phyloP scores from a whole-genome alignment of 108 stramenopile genomes.

The Cyclostephanos tholiformis region DNA sequence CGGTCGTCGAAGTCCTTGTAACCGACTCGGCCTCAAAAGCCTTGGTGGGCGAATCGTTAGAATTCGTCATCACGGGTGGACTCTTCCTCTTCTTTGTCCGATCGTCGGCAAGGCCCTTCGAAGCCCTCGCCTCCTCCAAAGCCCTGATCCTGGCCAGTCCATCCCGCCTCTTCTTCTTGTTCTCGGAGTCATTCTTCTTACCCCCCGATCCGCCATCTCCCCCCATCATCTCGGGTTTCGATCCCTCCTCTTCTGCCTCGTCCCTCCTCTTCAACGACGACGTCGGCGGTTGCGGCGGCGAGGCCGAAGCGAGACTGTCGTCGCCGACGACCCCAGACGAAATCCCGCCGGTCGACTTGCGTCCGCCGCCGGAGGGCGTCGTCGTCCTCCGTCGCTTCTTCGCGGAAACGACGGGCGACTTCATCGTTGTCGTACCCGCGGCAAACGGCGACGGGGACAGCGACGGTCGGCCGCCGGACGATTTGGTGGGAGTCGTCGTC shows the following conservation, averaged over 20 bases:
- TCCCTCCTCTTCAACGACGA: neutral
- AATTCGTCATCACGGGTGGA: neutral
- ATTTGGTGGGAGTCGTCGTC: neutral
- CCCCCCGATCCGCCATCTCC: neutral
- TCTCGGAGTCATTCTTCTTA: neutral
- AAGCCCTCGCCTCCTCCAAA: neutral
- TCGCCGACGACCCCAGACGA: neutral
- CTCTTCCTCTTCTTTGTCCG: conserved; percentile 4
- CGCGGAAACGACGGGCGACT: neutral
- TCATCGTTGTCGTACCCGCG: neutral
- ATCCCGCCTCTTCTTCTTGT: neutral
- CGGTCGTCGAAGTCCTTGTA: neutral
- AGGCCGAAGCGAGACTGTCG: neutral
- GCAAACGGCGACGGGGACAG: neutral
- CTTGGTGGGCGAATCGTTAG: neutral
- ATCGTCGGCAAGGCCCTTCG: neutral
- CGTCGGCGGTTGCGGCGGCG: neutral
- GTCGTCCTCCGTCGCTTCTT: neutral
- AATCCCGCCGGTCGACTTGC: neutral
- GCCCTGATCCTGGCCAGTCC: neutral
- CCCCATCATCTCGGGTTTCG: neutral
- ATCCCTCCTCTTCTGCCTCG: neutral
- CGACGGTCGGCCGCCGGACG: too few species aligned
- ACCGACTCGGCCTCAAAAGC: neutral
- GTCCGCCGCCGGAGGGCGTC: conserved; percentile 2